Conservation (phyloP, 108 stramenopile species). For the Cylindrotheca closterium region DNA sequence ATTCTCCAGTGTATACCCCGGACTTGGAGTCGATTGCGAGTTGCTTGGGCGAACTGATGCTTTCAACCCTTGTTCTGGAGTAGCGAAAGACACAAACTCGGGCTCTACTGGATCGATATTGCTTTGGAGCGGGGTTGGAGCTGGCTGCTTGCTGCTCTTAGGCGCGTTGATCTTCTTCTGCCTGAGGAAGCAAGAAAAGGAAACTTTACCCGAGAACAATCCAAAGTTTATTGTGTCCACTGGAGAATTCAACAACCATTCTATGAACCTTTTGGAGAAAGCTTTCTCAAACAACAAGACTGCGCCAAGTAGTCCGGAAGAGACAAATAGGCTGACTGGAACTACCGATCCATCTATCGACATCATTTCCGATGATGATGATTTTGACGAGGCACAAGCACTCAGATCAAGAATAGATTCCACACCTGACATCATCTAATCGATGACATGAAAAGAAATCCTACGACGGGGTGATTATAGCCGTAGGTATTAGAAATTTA, state of each 20-base stretch:
- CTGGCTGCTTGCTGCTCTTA: background rate
- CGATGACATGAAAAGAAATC: too few species aligned
- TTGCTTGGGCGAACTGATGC: conserved; percentile 32
- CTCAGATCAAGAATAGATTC: conserved; percentile 13
- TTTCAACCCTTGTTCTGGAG: conserved; percentile 41
- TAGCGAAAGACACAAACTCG: conserved; percentile 5
- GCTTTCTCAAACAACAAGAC: conserved; percentile 22
- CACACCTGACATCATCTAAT: conserved; percentile 26
- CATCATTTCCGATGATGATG: conserved; percentile 16
- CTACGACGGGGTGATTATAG: too few species aligned
- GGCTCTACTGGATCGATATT: too few species aligned
- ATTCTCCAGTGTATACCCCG: conserved; percentile 26
- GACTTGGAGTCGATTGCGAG: conserved; percentile 49
- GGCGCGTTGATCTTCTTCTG: background rate
- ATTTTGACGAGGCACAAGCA: conserved; percentile 25
- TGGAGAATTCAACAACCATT: conserved; percentile 30
- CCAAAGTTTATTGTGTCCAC: conserved; percentile 21
- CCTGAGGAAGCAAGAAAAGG: conserved; percentile 2
- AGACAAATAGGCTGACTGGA: conserved; percentile 4
- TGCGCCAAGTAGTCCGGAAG: background rate
- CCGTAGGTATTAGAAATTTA: too few species aligned
- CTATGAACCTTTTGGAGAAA: conserved; percentile 38
- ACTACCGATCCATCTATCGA: conserved; percentile 12
- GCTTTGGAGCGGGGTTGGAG: conserved; percentile 32
- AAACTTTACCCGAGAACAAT: conserved; percentile 24